These are phyloP conservation scores for Hypericum androsaemum DNA, from an alignment of 345 rosid genomes.

Conservation along the genomic window DNA sequence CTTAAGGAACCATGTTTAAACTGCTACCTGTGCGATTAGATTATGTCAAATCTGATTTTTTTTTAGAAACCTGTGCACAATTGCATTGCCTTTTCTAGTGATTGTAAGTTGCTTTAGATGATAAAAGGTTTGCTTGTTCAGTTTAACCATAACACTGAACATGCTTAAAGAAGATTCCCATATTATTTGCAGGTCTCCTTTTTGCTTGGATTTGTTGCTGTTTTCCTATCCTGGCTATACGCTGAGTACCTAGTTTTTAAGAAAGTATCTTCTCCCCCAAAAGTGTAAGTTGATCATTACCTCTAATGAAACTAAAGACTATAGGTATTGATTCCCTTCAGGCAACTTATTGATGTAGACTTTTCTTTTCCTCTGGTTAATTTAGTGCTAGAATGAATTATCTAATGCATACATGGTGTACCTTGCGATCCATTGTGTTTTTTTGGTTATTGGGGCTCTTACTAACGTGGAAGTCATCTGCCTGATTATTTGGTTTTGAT, in stretches of 20 bases:
- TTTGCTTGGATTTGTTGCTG: conserved; percentile 70
- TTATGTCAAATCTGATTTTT: too few relatives aligned
- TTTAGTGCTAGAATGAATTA: too few relatives aligned
- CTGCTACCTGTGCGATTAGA: too few relatives aligned
- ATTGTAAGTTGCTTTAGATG: too few relatives aligned
- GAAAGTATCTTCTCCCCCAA: conserved; percentile 42
- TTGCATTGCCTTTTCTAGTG: too few relatives aligned
- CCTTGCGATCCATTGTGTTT: too few relatives aligned
- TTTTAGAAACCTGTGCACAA: too few relatives aligned
- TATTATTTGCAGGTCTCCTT: conserved; percentile 65
- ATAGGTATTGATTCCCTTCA: background rate
- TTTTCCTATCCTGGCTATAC: conserved; percentile 80
- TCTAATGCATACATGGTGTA: too few relatives aligned
- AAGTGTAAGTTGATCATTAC: conserved; percentile 55
- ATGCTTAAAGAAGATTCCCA: conserved; percentile 9
- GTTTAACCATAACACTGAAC: background rate
- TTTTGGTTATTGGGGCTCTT: too few relatives aligned
- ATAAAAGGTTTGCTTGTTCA: conserved; percentile 1
- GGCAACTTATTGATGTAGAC: background rate
- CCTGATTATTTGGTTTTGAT: too few relatives aligned
- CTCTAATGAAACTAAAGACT: background rate
- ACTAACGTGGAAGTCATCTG: too few relatives aligned
- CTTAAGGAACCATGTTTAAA: too few relatives aligned
- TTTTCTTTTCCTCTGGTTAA: background rate
- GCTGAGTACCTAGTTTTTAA: conserved; percentile 72